phyloP scores from a whole-genome alignment of 768 basidiomycete species.

The Pleurotus platypus region DNA sequence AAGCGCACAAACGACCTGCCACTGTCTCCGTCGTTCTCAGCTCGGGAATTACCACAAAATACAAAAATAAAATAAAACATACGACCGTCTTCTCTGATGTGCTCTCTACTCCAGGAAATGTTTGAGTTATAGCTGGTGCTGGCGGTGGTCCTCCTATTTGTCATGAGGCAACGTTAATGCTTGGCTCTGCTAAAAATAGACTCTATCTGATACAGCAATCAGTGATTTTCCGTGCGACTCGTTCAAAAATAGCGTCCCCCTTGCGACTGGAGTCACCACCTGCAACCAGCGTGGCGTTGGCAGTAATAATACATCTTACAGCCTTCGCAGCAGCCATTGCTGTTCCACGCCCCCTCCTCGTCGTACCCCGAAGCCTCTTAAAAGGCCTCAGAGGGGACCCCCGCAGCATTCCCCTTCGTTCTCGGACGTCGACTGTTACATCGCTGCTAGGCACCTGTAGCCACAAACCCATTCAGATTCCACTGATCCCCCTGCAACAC shows the following conservation, averaged over 20 bases:
- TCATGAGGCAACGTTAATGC: not conserved
- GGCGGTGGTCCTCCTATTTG: not conserved
- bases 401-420: not conserved
- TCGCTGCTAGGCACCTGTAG: not conserved
- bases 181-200: not conserved
- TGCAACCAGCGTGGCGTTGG: too few species aligned
- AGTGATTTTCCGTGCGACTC: not conserved
- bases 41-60: not conserved
- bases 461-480: slow-evolving; percentile 2
- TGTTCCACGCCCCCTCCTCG: too few species aligned
- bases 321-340: too few species aligned
- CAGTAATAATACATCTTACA: too few species aligned
- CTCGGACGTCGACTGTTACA: not conserved
- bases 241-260: not conserved
- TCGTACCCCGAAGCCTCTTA: too few species aligned
- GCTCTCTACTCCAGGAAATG: too few species aligned
- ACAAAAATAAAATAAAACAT: too few species aligned
- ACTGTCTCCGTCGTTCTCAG: not conserved
- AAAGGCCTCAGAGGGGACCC: too few species aligned
- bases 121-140: too few species aligned
- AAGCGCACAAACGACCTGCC: slow-evolving; percentile 13
- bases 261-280: not conserved
- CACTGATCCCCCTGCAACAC: not conserved
- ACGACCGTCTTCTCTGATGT: too few species aligned
- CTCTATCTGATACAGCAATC: not conserved